These are phyloP conservation scores for Scheffersomyces parashehatae DNA, from an alignment of 1,139 yeast species.

Conservation along the genomic window DNA sequence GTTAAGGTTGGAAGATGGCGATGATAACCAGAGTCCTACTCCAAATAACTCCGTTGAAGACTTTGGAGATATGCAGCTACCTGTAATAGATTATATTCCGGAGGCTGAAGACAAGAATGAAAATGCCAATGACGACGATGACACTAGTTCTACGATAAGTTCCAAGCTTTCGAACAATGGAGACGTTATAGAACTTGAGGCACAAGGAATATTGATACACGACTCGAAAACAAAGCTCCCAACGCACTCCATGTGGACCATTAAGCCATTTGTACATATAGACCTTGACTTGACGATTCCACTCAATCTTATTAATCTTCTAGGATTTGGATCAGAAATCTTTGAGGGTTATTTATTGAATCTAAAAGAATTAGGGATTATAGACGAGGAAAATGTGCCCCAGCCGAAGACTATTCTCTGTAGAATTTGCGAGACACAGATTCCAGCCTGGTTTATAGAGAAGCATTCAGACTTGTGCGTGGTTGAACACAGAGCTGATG, in stretches of 20 bases:
- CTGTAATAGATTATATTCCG: slow-evolving; percentile 2
- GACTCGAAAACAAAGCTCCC: slow-evolving; percentile 61
- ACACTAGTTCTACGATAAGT: slow-evolving; percentile 20
- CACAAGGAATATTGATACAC: slow-evolving; percentile 92
- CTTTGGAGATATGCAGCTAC: slow-evolving; percentile 1
- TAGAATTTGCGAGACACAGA: slow-evolving; percentile 83
- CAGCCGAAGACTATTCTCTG: slow-evolving; percentile 80
- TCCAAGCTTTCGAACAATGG: slow-evolving; percentile 54
- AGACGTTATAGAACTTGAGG: slow-evolving; percentile 74
- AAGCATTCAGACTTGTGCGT: slow-evolving; percentile 87
- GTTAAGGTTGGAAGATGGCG: slow-evolving; percentile 5
- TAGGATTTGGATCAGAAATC: slow-evolving; percentile 89
- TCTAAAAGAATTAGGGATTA: slow-evolving; percentile 60
- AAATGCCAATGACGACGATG: slow-evolving; percentile 10
- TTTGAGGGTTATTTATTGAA: slow-evolving; percentile 71
- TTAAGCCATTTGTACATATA: slow-evolving; percentile 72
- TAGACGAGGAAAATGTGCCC: slow-evolving; percentile 67
- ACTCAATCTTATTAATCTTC: slow-evolving; percentile 58
- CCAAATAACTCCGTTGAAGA: slow-evolving; percentile 26
- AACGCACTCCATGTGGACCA: slow-evolving; percentile 90
- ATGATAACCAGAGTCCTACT: slow-evolving; percentile 13
- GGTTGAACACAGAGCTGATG: slow-evolving; percentile 80
- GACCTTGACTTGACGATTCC: slow-evolving; percentile 70
- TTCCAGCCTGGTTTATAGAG: slow-evolving; percentile 98
- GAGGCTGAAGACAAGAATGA: slow-evolving; percentile 9